Percentiles rank a stretch among this genome's conserved stretches.
Conservation (phyloP, 257 asterid species). For the Knoxia roxburghii region DNA sequence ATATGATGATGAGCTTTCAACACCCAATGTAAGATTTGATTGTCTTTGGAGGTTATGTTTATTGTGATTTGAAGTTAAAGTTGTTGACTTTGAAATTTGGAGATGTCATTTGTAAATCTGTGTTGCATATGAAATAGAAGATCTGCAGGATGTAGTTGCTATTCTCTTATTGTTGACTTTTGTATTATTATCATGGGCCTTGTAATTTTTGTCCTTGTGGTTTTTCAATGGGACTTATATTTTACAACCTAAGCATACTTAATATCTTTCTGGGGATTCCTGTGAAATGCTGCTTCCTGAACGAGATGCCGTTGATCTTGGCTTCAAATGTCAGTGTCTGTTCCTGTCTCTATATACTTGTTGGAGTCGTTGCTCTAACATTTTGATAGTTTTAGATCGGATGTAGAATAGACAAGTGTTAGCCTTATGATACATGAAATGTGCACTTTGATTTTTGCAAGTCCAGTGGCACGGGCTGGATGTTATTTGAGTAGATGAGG, state of each 20-base stretch:
- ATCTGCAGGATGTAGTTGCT: not conserved
- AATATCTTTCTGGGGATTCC: too few relatives aligned
- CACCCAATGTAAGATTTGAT: constrained; percentile 69
- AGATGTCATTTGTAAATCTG: not conserved
- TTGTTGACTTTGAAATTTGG: not conserved
- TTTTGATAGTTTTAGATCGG: too few relatives aligned
- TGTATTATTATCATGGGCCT: not conserved
- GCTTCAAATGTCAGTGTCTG: too few relatives aligned
- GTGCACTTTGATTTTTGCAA: not conserved
- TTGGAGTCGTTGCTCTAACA: too few relatives aligned
- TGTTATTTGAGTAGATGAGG: not conserved
- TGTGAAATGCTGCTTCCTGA: too few relatives aligned
- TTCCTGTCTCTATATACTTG: too few relatives aligned
- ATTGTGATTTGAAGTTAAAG: too few relatives aligned
- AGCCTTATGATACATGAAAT: too few relatives aligned
- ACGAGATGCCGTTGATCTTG: too few relatives aligned
- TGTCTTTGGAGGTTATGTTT: constrained; percentile 1
- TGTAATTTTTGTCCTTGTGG: not conserved
- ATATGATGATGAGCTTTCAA: constrained; percentile 76
- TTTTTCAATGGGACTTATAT: too few relatives aligned
- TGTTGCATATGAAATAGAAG: not conserved
- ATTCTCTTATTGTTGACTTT: not conserved
- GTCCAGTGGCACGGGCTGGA: not conserved
- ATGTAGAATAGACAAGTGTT: too few relatives aligned
- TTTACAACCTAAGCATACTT: not conserved